Conservation (phyloP, 148 eudicot species). For the Vaccinium darrowii region DNA sequence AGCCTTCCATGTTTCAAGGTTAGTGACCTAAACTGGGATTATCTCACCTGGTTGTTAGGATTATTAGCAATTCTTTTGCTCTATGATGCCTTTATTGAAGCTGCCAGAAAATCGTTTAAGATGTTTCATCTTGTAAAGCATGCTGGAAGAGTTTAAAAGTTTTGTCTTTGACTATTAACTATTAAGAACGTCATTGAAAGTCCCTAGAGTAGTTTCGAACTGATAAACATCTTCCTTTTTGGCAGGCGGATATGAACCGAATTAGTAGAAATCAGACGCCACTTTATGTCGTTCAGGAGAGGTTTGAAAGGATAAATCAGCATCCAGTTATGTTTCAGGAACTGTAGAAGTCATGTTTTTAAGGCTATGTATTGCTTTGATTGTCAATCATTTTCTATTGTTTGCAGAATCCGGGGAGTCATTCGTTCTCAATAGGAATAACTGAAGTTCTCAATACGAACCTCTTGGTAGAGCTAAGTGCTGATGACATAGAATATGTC, state of each 20-base stretch:
- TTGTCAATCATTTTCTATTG: constrained; percentile 13
- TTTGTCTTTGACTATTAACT: background rate
- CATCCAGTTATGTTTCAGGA: constrained; percentile 75
- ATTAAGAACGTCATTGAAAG: background rate
- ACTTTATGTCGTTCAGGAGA: constrained; percentile 71
- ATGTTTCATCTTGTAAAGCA: background rate
- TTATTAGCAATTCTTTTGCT: background rate
- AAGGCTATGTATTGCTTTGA: background rate
- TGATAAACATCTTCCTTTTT: background rate
- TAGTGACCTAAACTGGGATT: background rate
- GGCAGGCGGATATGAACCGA: constrained; percentile 83
- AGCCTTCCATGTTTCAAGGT: background rate
- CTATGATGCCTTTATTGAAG: background rate
- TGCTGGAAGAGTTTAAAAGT: background rate
- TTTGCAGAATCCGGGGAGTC: constrained; percentile 81
- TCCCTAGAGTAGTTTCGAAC: background rate
- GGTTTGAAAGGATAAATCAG: constrained; percentile 85
- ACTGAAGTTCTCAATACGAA: constrained; percentile 84
- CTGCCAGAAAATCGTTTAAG: background rate
- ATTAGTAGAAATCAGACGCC: constrained; percentile 75
- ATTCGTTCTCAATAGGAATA: constrained; percentile 84
- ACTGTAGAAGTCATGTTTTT: background rate
- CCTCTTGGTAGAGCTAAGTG: constrained; percentile 75
- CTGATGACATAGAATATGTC: constrained; percentile 93
- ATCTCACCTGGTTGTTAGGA: background rate